Percentiles rank a stretch among this genome's conserved stretches.
Evolutionary conservation across 2,329 filamentous ascomycete species (phyloP).

Genomic region (Sporothrix protearum): DNA sequence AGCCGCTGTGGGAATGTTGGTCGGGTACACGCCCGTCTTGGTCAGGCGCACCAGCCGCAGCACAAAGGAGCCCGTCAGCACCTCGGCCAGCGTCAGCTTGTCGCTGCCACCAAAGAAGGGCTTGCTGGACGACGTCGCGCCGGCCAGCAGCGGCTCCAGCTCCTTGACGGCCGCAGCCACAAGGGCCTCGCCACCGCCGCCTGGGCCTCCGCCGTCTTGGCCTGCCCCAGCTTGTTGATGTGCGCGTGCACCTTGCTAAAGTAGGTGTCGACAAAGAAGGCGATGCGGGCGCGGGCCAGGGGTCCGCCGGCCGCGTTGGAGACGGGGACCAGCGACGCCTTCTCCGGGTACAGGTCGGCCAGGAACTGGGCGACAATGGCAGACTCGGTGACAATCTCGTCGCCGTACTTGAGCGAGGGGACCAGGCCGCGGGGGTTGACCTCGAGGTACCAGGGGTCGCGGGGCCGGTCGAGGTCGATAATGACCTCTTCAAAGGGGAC

Average conservation of each 20-base stretch:
- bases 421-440: constrained; percentile 78
- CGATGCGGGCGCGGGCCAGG: constrained; percentile 61
- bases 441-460: constrained; percentile 69
- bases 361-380: constrained; percentile 69
- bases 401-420: constrained; percentile 63
- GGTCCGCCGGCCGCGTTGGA: constrained; percentile 52
- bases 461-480: constrained; percentile 66
- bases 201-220: constrained; percentile 49
- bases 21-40: constrained; percentile 55
- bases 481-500: constrained; percentile 66
- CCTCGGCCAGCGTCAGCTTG: constrained; percentile 70
- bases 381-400: constrained; percentile 69
- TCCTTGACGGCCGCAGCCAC: constrained; percentile 61
- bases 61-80: constrained; percentile 64
- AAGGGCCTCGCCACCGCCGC: constrained; percentile 48
- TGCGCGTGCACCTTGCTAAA: constrained; percentile 41
- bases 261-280: constrained; percentile 56
- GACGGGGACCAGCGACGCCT: constrained; percentile 53
- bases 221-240: constrained; percentile 44
- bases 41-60: constrained; percentile 55
- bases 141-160: constrained; percentile 64
- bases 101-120: constrained; percentile 64
- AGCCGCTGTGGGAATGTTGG: constrained; percentile 33
- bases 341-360: constrained; percentile 61
- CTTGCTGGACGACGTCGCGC: constrained; percentile 36